Base-by-base conservation (phyloP, 208 protist species). In the Tritrichomonas musculus region DNA sequence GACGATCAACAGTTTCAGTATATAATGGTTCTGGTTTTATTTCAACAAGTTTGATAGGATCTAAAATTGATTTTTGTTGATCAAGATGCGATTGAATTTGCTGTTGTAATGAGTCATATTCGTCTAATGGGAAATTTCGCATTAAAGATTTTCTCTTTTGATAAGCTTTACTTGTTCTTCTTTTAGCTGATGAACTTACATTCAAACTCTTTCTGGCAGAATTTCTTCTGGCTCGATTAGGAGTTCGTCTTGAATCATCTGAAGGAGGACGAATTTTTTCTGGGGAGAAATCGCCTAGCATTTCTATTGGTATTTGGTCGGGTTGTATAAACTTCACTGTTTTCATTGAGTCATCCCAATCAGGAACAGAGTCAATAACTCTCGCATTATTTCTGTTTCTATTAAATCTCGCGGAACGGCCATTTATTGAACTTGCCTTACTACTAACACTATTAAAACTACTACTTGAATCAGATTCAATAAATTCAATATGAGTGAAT, bases 21-120 rank as follows among this genome's bases (percentile, higher is more conserved):
- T 93, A 93, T 36, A 55, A 20, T 17, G 94, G 94, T 72, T 96
- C 94, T 17, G 93, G 88, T 50, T 88, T 88, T 2, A 14, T 57
- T n/a, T n/a, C 77, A 47, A 88, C 27, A 4, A 88, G 5, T 60
- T 36, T 53, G 5, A 53, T 57, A 9, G 77, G 11, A 33, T 69
- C 64, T n/a, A 33, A 8, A 5, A 8, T n/a, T n/a, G 11, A 22
- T 60, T 60, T 60, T 17, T 60, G 53, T 60, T 60, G 53, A n/a
- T n/a, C n/a, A n/a, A n/a, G n/a, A n/a, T n/a, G n/a, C n/a, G n/a
- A n/a, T 60, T 60, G 53, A 60, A 60, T 5, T 17, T 60, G 53
- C 53, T 60, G 53, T 5, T 60, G 53, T 22, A 60, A 17, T 5
- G 53, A 5, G 5, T 60, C 11, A 17, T 22, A 5, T 60, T 60